These are phyloP conservation scores for Colletotrichum sidae DNA, from an alignment of 2,329 filamentous ascomycete species.

Conservation along the genomic window DNA sequence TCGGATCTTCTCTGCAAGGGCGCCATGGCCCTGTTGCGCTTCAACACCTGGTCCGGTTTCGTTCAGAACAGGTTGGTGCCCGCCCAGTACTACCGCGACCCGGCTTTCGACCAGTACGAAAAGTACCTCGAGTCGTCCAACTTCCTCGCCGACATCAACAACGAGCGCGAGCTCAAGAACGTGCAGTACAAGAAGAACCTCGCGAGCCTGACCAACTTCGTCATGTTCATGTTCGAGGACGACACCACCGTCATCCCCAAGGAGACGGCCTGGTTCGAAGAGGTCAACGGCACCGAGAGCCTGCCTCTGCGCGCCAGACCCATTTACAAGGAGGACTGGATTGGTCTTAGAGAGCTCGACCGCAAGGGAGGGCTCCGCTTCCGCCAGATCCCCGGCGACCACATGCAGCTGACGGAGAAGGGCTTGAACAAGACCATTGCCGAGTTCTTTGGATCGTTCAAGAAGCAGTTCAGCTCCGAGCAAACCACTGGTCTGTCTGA, in stretches of 20 bases:
- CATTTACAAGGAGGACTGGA: slow-evolving; percentile 92
- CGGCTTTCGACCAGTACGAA: slow-evolving; percentile 68
- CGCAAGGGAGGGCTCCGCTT: slow-evolving; percentile 83
- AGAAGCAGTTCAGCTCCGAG: slow-evolving; percentile 49
- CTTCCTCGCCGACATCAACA: slow-evolving; percentile 96
- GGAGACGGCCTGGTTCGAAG: slow-evolving; percentile 90
- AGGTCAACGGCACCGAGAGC: slow-evolving; percentile 79
- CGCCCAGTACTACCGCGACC: slow-evolving; percentile 92
- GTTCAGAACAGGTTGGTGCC: slow-evolving; percentile 87
- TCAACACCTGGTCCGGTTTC: slow-evolving; percentile 82
- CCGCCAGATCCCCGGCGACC: slow-evolving; percentile 76
- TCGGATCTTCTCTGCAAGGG: slow-evolving; percentile 85
- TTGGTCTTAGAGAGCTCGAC: slow-evolving; percentile 85
- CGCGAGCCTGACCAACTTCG: slow-evolving; percentile 77
- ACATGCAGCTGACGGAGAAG: slow-evolving; percentile 83
- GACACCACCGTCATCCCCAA: slow-evolving; percentile 90
- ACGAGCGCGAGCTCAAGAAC: slow-evolving; percentile 84
- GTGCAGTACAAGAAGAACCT: slow-evolving; percentile 78
- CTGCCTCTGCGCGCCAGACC: slow-evolving; percentile 75
- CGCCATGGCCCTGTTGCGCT: slow-evolving; percentile 80
- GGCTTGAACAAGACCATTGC: slow-evolving; percentile 74
- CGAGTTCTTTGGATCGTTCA: slow-evolving; percentile 71
- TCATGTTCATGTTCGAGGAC: slow-evolving; percentile 90
- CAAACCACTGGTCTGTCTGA: slow-evolving; percentile 41
- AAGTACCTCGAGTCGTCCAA: slow-evolving; percentile 84